Evolutionary conservation across 768 basidiomycete species (phyloP).

Genomic region (Imleria badia): DNA sequence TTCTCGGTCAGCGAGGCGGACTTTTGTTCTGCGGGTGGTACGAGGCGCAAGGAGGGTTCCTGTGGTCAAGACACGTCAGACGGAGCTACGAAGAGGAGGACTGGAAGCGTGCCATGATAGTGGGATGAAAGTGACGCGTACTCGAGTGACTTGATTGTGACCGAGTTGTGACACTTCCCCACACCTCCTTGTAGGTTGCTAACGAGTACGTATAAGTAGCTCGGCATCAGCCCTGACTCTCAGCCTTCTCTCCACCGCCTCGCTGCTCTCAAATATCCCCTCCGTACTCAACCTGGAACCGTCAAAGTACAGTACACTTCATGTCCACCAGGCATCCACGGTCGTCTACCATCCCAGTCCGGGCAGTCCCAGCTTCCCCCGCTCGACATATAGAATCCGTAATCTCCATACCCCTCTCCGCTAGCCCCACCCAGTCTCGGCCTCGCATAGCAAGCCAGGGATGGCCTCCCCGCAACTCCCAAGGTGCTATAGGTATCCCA

Average conservation of each 20-base stretch:
- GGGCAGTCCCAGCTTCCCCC: slow-evolving; percentile 45
- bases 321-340: slow-evolving; percentile 57
- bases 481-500: slow-evolving; percentile 37
- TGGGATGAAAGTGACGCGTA: slow-evolving; percentile 19
- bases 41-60: slow-evolving; percentile 59
- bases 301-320: background rate
- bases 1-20: slow-evolving; percentile 67
- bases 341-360: slow-evolving; percentile 67
- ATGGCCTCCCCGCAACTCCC: slow-evolving; percentile 26
- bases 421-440: slow-evolving; percentile 38
- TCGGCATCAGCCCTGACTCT: background rate
- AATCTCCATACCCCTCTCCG: slow-evolving; percentile 58
- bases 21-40: slow-evolving; percentile 55
- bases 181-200: slow-evolving; percentile 5
- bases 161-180: slow-evolving; percentile 27
- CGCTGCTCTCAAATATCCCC: too few relatives aligned
- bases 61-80: slow-evolving; percentile 14
- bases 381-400: slow-evolving; percentile 63
- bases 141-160: slow-evolving; percentile 29
- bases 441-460: slow-evolving; percentile 38
- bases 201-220: slow-evolving; percentile 10
- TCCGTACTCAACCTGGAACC: background rate
- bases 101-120: slow-evolving; percentile 22
- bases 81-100: background rate
- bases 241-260: background rate